Percentiles rank a stretch among this genome's conserved stretches.
These are phyloP conservation scores for Chytridium lagenaria DNA, from an alignment of 371 early-diverging fungal species.

Conservation along the genomic window DNA sequence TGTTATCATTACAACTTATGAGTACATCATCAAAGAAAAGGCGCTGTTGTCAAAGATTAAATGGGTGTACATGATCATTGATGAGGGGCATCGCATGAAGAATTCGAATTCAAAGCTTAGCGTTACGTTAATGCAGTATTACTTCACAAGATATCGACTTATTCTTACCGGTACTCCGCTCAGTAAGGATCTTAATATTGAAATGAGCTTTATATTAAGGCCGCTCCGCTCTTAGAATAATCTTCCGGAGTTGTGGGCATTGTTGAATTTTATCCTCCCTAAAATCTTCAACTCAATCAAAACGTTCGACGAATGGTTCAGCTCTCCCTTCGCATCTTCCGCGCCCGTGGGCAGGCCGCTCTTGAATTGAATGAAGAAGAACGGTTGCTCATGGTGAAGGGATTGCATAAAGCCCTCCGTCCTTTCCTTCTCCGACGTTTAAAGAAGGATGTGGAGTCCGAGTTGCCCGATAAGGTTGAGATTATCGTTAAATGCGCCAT, in stretches of 20 bases:
- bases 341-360: conserved; percentile 78
- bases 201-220: too few relatives aligned
- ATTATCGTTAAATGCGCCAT: conserved; percentile 92
- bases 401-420: conserved; percentile 96
- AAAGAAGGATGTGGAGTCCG: conserved; percentile 99
- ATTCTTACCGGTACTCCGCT: conserved; percentile 99
- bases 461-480: conserved; percentile 99
- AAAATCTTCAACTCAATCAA: conserved; percentile 94
- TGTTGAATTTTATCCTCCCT: conserved; percentile 98
- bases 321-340: conserved; percentile 86
- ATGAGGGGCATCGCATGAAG: conserved; percentile 99
- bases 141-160: conserved; percentile 89
- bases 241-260: conserved; percentile 97
- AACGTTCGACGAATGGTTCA: conserved; percentile 99
- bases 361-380: conserved; percentile 97
- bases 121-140: conserved; percentile 79
- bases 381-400: conserved; percentile 92
- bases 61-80: conserved; percentile 97
- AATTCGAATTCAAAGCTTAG: conserved; percentile 91
- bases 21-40: conserved; percentile 95
- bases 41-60: conserved; percentile 82
- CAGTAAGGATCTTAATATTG: too few relatives aligned
- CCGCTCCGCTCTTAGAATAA: conserved; percentile 93
- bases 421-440: conserved; percentile 97
- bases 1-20: conserved; percentile 97